These are phyloP conservation scores for Fusarium mangiferae DNA, from an alignment of 2,329 filamentous ascomycete genomes.

Conservation along the genomic window DNA sequence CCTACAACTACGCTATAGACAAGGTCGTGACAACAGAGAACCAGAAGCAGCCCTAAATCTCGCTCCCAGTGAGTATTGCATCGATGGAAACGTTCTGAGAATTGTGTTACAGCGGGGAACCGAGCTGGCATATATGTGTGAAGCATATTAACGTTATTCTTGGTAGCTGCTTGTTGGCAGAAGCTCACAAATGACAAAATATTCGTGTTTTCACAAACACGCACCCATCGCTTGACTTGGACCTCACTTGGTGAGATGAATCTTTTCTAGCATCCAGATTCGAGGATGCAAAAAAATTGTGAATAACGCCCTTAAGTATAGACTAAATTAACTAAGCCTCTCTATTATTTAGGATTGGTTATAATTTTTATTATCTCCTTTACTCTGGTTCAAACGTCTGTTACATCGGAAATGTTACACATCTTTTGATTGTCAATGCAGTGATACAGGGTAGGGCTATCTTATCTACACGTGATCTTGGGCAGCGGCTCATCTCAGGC, in stretches of 20 bases:
- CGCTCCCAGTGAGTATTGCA: neutral
- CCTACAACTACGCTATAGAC: neutral
- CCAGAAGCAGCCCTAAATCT: neutral
- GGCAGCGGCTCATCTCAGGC: slow-evolving; percentile 2
- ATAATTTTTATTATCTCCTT: neutral
- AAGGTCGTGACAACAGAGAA: neutral
- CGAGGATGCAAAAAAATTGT: rapidly evolving
- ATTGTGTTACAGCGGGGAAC: neutral
- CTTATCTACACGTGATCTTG: slow-evolving; percentile 19
- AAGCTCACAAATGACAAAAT: too few species aligned
- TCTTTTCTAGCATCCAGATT: rapidly evolving
- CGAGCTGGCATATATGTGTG: rapidly evolving
- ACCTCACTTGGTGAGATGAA: rapidly evolving
- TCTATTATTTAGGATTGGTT: neutral
- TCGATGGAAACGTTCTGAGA: neutral
- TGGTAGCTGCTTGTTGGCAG: rapidly evolving
- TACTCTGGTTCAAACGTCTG: neutral
- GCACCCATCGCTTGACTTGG: rapidly evolving
- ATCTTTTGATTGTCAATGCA: rapidly evolving
- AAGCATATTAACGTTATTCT: rapidly evolving
- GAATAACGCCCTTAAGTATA: rapidly evolving
- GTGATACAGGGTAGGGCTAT: neutral
- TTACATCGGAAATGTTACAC: neutral
- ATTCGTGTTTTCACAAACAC: neutral
- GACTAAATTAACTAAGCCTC: rapidly evolving